Percentiles rank a stretch among this genome's conserved stretches.
phyloP scores from a whole-genome alignment of 2,329 filamentous ascomycete genomes.

The Epichloe scottii region DNA sequence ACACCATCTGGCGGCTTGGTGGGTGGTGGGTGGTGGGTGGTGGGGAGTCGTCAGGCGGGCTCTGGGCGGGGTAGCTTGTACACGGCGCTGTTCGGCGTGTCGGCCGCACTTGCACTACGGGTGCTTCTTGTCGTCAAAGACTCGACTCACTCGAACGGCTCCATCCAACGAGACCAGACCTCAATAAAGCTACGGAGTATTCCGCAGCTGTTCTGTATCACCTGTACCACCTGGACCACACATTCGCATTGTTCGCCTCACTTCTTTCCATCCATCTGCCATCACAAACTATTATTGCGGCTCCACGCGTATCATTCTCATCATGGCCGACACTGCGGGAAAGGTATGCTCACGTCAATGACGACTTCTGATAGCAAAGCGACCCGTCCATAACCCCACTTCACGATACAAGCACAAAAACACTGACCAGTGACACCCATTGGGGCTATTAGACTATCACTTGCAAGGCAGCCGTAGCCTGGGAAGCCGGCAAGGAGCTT shows the following conservation, averaged over 20 bases:
- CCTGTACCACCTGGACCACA: too few relatives aligned
- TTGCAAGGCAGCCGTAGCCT: slow-evolving; percentile 95
- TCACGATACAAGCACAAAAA: slow-evolving; percentile 1
- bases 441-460: slow-evolving; percentile 63
- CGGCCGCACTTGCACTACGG: slow-evolving; percentile 2
- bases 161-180: not conserved
- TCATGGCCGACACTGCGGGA: slow-evolving; percentile 7
- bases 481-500: slow-evolving; percentile 87
- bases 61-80: slow-evolving; percentile 3
- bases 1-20: not conserved
- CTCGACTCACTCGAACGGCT: not conserved
- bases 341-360: slow-evolving; percentile 5
- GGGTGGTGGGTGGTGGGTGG: not conserved
- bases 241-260: too few relatives aligned
- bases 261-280: not conserved
- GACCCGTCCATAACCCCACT: slow-evolving; percentile 4
- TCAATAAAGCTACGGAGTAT: slow-evolving; percentile 1
- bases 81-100: slow-evolving; percentile 5
- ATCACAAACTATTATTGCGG: not conserved
- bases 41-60: not conserved
- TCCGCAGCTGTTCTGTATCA: not conserved
- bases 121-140: not conserved
- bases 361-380: not conserved
- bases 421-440: slow-evolving; percentile 3
- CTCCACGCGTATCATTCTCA: not conserved